Evolutionary conservation across 2,329 filamentous ascomycete genomes (phyloP).

Genomic region (Trichoderma hamatum): DNA sequence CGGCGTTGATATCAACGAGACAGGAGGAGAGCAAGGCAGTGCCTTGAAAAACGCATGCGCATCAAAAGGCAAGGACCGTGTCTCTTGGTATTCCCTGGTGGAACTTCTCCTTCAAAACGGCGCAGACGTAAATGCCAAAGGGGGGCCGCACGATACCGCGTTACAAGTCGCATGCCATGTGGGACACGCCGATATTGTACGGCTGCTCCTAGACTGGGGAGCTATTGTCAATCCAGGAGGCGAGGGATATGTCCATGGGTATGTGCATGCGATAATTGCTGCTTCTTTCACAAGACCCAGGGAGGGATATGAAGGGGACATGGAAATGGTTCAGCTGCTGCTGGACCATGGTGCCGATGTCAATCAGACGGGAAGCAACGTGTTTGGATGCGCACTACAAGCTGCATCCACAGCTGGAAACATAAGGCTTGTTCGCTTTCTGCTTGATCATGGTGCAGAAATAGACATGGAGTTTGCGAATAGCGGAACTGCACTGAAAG

Average conservation of each 20-base stretch:
- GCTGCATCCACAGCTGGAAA: neutral
- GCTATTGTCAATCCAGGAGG: neutral
- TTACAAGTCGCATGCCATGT: neutral
- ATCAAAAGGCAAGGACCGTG: neutral
- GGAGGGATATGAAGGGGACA: neutral
- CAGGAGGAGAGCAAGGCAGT: neutral
- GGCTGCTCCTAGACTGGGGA: neutral
- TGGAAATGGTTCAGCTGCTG: neutral
- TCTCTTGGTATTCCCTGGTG: neutral
- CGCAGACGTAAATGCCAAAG: neutral
- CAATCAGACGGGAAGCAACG: neutral
- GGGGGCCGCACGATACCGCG: neutral
- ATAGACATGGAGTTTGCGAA: neutral
- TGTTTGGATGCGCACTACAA: conserved; percentile 8
- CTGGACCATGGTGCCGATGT: conserved; percentile 3
- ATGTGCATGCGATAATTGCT: neutral
- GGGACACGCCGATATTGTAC: neutral
- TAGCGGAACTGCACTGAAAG: neutral
- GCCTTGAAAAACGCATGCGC: neutral
- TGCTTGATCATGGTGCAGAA: neutral
- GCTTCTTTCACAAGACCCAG: neutral
- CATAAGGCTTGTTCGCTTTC: neutral
- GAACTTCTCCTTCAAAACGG: neutral
- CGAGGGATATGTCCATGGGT: neutral
- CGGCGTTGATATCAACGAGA: neutral